Conservation (phyloP, 225 moss, liverwort and hornwort species). For the Marchantia paleacea region DNA sequence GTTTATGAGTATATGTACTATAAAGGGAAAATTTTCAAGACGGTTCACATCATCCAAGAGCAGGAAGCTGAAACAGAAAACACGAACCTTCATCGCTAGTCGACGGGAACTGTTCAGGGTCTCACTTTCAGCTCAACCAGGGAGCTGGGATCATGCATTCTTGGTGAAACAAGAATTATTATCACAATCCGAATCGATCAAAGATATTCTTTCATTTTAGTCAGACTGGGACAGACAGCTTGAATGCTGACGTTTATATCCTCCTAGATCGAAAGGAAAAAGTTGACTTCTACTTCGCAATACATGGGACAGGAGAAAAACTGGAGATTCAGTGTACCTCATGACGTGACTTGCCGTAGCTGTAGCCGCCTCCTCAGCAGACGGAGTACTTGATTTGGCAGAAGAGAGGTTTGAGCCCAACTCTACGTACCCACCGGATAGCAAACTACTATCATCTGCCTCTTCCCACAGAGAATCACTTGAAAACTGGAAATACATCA, state of each 20-base stretch:
- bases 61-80: no score
- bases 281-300: background rate
- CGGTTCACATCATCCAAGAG: no score
- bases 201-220: no score
- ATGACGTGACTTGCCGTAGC: background rate
- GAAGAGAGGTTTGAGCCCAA: background rate
- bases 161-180: background rate
- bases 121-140: no score
- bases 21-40: no score
- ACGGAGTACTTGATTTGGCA: background rate
- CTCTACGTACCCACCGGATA: conserved; percentile 14
- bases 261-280: background rate
- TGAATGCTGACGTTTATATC: background rate
- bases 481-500: conserved; percentile 20
- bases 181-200: background rate
- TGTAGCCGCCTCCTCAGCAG: background rate
- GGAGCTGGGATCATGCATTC: background rate
- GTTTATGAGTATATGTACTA: no score
- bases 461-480: conserved; percentile 25
- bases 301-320: background rate
- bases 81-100: no score
- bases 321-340: background rate
- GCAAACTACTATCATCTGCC: conserved; percentile 12
- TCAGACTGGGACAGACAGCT: background rate
- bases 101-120: no score